These are phyloP conservation scores for Mortierella sp. DNA, from an alignment of 371 early-diverging fungal species.

Conservation along the genomic window DNA sequence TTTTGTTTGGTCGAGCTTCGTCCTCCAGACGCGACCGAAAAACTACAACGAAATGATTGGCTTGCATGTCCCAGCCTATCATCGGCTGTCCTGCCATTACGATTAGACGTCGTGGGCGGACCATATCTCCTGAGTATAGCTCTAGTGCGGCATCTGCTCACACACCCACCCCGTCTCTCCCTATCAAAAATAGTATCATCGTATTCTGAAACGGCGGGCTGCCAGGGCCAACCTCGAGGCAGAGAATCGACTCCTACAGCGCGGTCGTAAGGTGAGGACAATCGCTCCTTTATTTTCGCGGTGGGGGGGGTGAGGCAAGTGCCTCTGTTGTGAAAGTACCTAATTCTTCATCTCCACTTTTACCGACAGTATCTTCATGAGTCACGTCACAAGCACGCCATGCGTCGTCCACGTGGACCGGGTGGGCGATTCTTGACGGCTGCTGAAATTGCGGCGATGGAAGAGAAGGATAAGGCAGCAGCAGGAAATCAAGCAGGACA, in stretches of 20 bases:
- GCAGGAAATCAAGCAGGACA: slow-evolving; percentile 10
- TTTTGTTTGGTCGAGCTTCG: slow-evolving; percentile 34
- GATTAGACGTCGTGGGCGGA: neutral
- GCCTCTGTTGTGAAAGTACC: too few species aligned
- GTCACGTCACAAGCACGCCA: slow-evolving; percentile 95
- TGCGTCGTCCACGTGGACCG: slow-evolving; percentile 92
- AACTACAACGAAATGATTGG: slow-evolving; percentile 47
- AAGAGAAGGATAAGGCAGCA: slow-evolving; percentile 14
- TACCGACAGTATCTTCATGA: slow-evolving; percentile 88
- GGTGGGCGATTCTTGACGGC: slow-evolving; percentile 86
- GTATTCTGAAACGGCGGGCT: slow-evolving; percentile 85
- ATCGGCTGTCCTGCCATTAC: slow-evolving; percentile 4
- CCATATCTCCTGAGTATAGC: too few species aligned
- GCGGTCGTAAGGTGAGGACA: slow-evolving; percentile 60
- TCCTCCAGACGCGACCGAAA: slow-evolving; percentile 34
- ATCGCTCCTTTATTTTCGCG: neutral
- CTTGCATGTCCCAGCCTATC: slow-evolving; percentile 40
- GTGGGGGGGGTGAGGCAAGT: too few species aligned
- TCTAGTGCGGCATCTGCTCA: slow-evolving; percentile 4
- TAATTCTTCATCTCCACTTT: neutral
- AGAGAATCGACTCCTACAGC: slow-evolving; percentile 62
- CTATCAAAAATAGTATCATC: slow-evolving; percentile 66
- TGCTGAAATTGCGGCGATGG: slow-evolving; percentile 62
- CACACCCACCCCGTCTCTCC: neutral
- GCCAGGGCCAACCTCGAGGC: slow-evolving; percentile 75